Conservation (phyloP, 345 rosid genomes). For the Populus davidiana region DNA sequence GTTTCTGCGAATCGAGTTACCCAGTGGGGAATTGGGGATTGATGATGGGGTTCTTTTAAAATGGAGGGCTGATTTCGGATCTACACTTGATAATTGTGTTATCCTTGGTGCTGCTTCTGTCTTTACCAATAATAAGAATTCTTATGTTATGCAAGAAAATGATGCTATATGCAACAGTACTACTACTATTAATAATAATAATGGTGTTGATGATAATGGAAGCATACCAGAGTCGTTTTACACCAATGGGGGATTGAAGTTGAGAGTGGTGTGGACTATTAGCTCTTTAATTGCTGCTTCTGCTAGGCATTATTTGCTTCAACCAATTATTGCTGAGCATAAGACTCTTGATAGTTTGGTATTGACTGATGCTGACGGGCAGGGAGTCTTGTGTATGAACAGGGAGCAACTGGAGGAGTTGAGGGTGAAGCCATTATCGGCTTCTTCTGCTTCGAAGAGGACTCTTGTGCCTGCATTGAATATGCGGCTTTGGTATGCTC, state of each 20-base stretch:
- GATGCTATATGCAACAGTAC: neutral
- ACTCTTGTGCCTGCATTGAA: conserved; percentile 87
- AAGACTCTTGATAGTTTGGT: conserved; percentile 81
- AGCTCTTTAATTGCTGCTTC: conserved; percentile 94
- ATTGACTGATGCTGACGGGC: conserved; percentile 78
- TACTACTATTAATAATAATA: neutral
- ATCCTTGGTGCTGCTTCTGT: conserved; percentile 86
- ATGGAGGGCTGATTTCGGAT: conserved; percentile 97
- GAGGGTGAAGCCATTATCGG: conserved; percentile 82
- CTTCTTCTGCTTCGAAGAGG: conserved; percentile 92
- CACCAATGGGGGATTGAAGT: conserved; percentile 84
- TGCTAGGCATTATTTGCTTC: conserved; percentile 84
- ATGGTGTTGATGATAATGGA: conserved; percentile 61
- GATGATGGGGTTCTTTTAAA: conserved; percentile 83
- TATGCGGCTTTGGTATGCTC: conserved; percentile 98
- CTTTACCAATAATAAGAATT: conserved; percentile 13
- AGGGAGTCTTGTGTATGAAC: conserved; percentile 91
- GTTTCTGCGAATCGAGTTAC: conserved; percentile 73
- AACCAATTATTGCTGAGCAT: conserved; percentile 83
- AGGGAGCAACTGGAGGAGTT: conserved; percentile 88
- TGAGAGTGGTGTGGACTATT: conserved; percentile 95
- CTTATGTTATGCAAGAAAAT: conserved; percentile 18
- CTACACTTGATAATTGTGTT: conserved; percentile 82
- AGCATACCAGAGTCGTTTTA: conserved; percentile 94
- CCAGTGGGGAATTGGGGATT: conserved; percentile 77